Evolutionary conservation across 2,329 filamentous ascomycete species (phyloP).

Genomic region (Colletotrichum lupini): DNA sequence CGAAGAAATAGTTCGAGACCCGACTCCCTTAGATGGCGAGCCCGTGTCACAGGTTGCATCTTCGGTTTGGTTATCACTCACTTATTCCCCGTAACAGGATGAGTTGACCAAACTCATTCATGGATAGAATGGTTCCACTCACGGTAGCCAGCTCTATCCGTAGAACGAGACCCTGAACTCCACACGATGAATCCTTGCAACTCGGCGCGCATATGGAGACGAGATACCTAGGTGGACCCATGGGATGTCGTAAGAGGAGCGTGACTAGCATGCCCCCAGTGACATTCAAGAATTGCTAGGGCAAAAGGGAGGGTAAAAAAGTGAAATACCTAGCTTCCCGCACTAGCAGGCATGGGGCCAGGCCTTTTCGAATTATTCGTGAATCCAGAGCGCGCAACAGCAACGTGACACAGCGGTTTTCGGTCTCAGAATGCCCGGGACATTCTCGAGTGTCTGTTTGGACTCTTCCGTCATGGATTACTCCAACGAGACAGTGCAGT

Average conservation of each 20-base stretch:
- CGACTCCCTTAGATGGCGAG: neutral
- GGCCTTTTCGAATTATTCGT: too few relatives aligned
- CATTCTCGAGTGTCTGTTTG: neutral
- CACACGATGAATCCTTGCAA: neutral
- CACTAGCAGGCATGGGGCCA: too few relatives aligned
- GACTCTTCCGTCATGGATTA: neutral
- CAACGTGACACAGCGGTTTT: neutral
- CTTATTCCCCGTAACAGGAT: slow-evolving; percentile 2
- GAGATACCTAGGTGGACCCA: neutral
- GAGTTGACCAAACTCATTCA: neutral
- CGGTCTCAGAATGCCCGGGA: neutral
- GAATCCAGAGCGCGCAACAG: too few relatives aligned
- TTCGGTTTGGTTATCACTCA: neutral
- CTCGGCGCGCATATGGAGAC: slow-evolving; percentile 5
- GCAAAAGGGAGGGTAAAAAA: neutral
- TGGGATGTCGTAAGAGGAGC: neutral
- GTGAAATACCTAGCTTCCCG: neutral
- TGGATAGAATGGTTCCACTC: neutral
- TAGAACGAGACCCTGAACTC: neutral
- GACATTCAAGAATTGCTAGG: slow-evolving; percentile 9
- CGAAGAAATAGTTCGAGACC: too few relatives aligned
- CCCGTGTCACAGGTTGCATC: neutral
- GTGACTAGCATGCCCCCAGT: neutral
- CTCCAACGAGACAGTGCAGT: neutral
- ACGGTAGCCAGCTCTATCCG: neutral